Conservation (phyloP, 2,329 filamentous ascomycete species). For the Pseudogymnoascus sp. region DNA sequence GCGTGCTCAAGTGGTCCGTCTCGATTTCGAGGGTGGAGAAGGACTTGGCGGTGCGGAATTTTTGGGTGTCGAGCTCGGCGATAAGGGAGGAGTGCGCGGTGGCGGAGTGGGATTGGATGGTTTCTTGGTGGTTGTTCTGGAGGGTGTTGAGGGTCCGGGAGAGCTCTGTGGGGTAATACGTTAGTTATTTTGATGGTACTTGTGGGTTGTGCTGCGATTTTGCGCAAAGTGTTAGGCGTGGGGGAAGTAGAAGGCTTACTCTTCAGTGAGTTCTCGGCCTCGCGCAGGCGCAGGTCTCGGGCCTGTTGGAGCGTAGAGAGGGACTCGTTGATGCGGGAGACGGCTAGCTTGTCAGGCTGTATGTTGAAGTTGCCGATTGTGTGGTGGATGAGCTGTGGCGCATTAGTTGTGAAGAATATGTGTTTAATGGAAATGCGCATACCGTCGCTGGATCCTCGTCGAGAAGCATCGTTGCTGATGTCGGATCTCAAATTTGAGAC, state of each 20-base stretch:
- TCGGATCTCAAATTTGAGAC: not conserved
- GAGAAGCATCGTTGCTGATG: slow-evolving; percentile 67
- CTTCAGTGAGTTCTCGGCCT: slow-evolving; percentile 58
- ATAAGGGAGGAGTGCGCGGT: slow-evolving; percentile 77
- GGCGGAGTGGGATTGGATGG: slow-evolving; percentile 64
- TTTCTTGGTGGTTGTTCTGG: slow-evolving; percentile 67
- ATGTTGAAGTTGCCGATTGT: slow-evolving; percentile 96
- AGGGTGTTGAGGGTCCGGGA: slow-evolving; percentile 68
- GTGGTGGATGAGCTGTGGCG: slow-evolving; percentile 70
- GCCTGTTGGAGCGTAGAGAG: slow-evolving; percentile 76
- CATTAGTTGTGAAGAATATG: slow-evolving; percentile 10
- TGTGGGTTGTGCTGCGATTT: not conserved
- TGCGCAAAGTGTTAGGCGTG: slow-evolving; percentile 18
- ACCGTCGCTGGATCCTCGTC: slow-evolving; percentile 87
- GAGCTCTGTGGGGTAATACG: slow-evolving; percentile 39
- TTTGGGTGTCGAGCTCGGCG: slow-evolving; percentile 79
- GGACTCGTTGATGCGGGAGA: slow-evolving; percentile 76
- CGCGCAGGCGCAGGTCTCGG: slow-evolving; percentile 66
- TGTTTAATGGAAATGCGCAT: slow-evolving; percentile 29
- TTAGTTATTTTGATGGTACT: not conserved
- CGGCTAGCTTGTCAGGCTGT: slow-evolving; percentile 72
- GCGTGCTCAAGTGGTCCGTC: slow-evolving; percentile 77
- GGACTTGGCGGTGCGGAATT: slow-evolving; percentile 90
- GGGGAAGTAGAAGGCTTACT: slow-evolving; percentile 32
- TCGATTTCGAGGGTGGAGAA: slow-evolving; percentile 87